A percentile compares a stretch with the other conserved stretches of the same genome.
phyloP scores from a whole-genome alignment of 345 rosid genomes.

The Crucihimalaya himalaica region DNA sequence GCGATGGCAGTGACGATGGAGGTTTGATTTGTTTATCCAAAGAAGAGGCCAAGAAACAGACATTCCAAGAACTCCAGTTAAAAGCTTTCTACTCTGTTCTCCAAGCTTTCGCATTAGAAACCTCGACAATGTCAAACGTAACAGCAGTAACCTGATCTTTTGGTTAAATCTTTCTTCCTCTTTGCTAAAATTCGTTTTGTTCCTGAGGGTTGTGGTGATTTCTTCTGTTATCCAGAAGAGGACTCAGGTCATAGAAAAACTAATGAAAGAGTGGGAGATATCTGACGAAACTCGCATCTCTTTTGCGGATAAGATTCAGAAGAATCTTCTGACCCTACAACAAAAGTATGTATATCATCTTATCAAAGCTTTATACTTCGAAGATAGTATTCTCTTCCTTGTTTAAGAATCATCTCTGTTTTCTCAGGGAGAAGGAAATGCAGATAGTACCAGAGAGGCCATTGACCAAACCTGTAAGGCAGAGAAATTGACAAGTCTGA shows the following conservation, averaged over 20 bases:
- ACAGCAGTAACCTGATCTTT: neutral
- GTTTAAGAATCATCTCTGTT: neutral
- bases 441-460: neutral
- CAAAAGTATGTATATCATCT: slow-evolving; percentile 1
- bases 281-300: neutral
- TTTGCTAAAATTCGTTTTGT: neutral
- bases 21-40: neutral
- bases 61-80: neutral
- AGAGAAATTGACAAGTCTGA: neutral
- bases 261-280: slow-evolving; percentile 21
- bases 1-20: slow-evolving; percentile 7
- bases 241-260: neutral
- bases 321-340: neutral
- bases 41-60: neutral
- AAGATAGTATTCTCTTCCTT: neutral
- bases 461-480: slow-evolving; percentile 6
- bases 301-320: neutral
- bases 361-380: neutral
- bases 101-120: slow-evolving; percentile 2
- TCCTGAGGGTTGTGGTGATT: neutral
- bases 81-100: slow-evolving; percentile 30
- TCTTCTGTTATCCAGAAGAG: slow-evolving; percentile 7
- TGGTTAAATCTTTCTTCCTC: neutral
- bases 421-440: slow-evolving; percentile 7
- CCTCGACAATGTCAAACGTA: neutral